phyloP scores from a whole-genome alignment of 140 eudicot species.

The Cichorium intybus region DNA sequence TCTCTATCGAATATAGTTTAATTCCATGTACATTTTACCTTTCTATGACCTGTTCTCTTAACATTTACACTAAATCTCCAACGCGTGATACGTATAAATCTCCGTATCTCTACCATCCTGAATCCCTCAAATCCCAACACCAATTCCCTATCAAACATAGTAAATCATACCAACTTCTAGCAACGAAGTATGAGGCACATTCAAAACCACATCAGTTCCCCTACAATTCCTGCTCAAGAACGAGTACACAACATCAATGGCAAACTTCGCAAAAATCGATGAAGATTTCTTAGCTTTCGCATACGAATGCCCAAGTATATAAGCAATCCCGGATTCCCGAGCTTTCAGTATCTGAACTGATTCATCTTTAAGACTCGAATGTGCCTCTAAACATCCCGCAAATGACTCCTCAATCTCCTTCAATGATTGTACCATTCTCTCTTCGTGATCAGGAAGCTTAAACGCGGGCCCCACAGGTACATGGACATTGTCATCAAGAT shows the following conservation, averaged over 20 bases:
- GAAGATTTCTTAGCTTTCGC: conserved; percentile 58
- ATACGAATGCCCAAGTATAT: conserved; percentile 54
- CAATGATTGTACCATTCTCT: conserved; percentile 30
- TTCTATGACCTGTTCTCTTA: conserved; percentile 22
- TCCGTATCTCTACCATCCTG: conserved; percentile 10
- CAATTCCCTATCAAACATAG: conserved; percentile 29
- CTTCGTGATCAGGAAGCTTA: conserved; percentile 30
- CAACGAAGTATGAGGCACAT: conserved; percentile 51
- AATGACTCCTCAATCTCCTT: conserved; percentile 30
- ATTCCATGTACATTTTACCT: conserved; percentile 27
- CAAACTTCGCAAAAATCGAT: conserved; percentile 38
- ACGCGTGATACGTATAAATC: not conserved
- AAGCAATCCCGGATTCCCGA: conserved; percentile 48
- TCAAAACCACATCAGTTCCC: conserved; percentile 42
- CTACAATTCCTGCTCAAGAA: conserved; percentile 55
- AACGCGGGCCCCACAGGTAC: conserved; percentile 1
- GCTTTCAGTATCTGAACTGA: conserved; percentile 42
- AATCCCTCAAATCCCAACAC: not conserved
- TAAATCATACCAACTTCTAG: conserved; percentile 65
- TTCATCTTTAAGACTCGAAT: conserved; percentile 32
- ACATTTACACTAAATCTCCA: conserved; percentile 27
- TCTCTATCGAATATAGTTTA: not conserved
- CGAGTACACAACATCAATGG: conserved; percentile 44
- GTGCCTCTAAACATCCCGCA: conserved; percentile 26
- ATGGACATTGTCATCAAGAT: not conserved